Evolutionary conservation across 805 yeast genomes (phyloP), one percentile per base, ranked within the genome.

Genomic region (Kodamaea leandrae): DNA sequence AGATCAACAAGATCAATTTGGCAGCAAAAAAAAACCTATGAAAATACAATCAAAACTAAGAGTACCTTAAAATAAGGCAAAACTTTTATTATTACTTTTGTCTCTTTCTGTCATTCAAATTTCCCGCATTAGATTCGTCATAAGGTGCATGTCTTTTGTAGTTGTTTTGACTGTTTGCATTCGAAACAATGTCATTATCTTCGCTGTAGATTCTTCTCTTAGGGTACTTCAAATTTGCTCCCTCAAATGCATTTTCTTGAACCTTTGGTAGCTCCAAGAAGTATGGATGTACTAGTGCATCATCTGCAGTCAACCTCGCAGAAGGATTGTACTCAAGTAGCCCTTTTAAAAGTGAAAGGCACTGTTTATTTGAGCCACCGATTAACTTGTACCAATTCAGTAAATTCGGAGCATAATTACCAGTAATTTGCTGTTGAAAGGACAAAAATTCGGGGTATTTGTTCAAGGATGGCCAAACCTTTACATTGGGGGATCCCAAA

Each of bases 301-400:
- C 79, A 34, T 75, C 74, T 0, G 98, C 96, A 17, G 91, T 86
- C 32, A 90, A 63, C 47, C 99, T 68, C 17, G 68, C 70, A 6
- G 81, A 71, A 0, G 99, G 98, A 55, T 93, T 96, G 59, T 89
- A 93, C 44, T 77, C 84, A 38, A 93, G 62, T 28, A 93, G 58
- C 30, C 76, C 75, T 26, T 76, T 66, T 19, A 91, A 63, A 19
- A 91, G 64, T 43, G 78, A 76, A 15, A 86, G 69, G 32, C 96
- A 89, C 49, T 72, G 72, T 43, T 76, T 77, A 55, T 83, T 85
- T 4, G 79, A 68, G 0, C 87, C 91, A 10, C 95, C 95, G 20
- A 86, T 80, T 2, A 86, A 72, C 46, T 83, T 85, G 58, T 83
- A 91, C 99, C 99, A 93, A 9, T 82, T 79, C 29, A 78, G 78